phyloP scores from a whole-genome alignment of 2,329 filamentous ascomycete species.

The Arthrinium phaeospermum region DNA sequence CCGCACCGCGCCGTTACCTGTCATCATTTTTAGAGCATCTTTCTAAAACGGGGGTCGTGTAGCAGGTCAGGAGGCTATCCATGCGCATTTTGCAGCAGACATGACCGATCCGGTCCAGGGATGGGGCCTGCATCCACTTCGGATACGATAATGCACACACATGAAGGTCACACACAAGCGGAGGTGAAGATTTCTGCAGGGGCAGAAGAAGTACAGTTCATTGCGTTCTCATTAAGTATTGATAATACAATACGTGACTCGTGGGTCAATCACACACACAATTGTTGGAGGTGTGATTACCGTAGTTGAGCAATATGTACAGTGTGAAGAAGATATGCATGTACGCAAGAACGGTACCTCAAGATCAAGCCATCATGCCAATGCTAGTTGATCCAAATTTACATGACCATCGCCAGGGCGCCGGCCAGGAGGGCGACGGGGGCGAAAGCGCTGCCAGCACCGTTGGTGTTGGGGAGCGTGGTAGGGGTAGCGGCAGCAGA shows the following conservation, averaged over 20 bases:
- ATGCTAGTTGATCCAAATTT: neutral
- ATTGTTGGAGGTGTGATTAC: neutral
- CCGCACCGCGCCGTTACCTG: neutral
- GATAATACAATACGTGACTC: neutral
- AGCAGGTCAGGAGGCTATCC: neutral
- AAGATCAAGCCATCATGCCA: neutral
- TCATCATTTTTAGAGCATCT: neutral
- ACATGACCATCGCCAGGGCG: conserved; percentile 15
- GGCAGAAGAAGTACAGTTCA: neutral
- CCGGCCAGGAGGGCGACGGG: conserved; percentile 34
- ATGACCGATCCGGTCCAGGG: neutral
- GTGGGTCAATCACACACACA: neutral
- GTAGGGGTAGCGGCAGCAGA: conserved; percentile 22
- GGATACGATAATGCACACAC: neutral
- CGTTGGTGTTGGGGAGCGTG: conserved; percentile 35
- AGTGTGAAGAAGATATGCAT: conserved; percentile 16
- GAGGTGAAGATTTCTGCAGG: too few species aligned
- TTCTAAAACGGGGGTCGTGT: neutral
- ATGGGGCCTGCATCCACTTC: neutral
- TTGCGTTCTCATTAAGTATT: conserved; percentile 10
- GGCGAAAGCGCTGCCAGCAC: conserved; percentile 32
- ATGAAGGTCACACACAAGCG: neutral
- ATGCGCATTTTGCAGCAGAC: neutral
- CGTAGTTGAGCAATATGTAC: conserved; percentile 11
- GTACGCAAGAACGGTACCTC: conserved; percentile 12